A percentile compares a stretch with the other conserved stretches of the same genome.
Conservation (phyloP, 1,284 basidiomycete genomes). For the Thelephora terrestris region DNA sequence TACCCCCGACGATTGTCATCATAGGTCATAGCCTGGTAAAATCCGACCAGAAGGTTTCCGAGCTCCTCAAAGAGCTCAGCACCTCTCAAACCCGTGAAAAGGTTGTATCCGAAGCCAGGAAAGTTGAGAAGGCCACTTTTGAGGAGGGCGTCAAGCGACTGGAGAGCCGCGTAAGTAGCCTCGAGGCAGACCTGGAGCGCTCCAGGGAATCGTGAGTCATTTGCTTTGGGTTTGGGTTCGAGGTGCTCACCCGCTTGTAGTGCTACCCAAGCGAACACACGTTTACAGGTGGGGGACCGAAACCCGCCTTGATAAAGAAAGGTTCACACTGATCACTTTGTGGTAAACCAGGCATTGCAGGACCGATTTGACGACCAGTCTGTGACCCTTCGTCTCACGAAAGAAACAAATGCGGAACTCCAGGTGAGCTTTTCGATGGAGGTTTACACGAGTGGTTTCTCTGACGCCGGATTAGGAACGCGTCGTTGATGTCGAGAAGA, state of each 20-base stretch:
- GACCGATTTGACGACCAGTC: constrained; percentile 52
- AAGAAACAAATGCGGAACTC: constrained; percentile 42
- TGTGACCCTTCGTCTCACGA: constrained; percentile 37
- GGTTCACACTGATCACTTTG: constrained; percentile 11
- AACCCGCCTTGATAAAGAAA: neutral
- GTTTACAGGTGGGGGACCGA: constrained; percentile 17
- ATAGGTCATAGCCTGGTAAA: constrained; percentile 14
- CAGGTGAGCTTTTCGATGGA: constrained; percentile 29
- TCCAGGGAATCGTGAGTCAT: constrained; percentile 18
- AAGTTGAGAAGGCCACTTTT: too few relatives aligned
- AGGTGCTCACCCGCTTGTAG: constrained; percentile 8
- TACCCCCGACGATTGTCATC: constrained; percentile 12
- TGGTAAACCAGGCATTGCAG: constrained; percentile 35
- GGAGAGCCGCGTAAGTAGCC: too few relatives aligned
- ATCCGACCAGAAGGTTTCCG: constrained; percentile 13
- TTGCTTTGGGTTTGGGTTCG: neutral
- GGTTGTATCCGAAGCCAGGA: neutral
- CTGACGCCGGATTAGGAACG: constrained; percentile 19
- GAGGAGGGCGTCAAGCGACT: too few relatives aligned
- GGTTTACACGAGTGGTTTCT: neutral
- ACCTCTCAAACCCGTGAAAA: constrained; percentile 15
- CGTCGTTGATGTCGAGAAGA: constrained; percentile 19
- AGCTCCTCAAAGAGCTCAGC: constrained; percentile 22
- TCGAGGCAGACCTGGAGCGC: constrained; percentile 16
- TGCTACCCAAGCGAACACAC: constrained; percentile 15